Evolutionary conservation across 192 early-diverging fungal genomes (phyloP), one percentile per base, ranked within the genome.

Genomic region (Haplosporangium gracile): DNA sequence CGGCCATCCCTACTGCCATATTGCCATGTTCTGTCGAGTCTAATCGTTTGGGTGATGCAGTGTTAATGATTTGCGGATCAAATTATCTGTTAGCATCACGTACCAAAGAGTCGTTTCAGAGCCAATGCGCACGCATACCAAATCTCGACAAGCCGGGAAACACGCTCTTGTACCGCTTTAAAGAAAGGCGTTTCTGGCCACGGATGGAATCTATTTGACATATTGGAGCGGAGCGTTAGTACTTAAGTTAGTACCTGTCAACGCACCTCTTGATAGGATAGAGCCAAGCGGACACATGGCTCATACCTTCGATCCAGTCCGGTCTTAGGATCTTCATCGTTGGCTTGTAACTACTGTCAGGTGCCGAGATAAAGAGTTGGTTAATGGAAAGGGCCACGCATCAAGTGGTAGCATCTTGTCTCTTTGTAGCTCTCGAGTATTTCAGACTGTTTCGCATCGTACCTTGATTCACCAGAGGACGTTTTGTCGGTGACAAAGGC

Each of bases 281-380:
- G 26, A 71, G 32, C 4, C 13, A 26, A 71, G 18, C 20, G 26
- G 20, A 71, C 2, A 18, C 10, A 42, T 10, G 34, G 22, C 0
- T 22, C 18, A n/a, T 79, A 85, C 82, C 82, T 65, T 85, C 55
- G 39, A 85, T 85, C 82, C 82, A 85, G 34, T 76, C 82, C 71
- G 82, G 82, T 26, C 82, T 74, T 9, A 85, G 32, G 39, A 85
- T 85, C 45, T 79, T 79, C 77, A 85, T 51, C 5, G 77, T 71
- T 1, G 82, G 82, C 36, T 51, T 78, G 36, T 43, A 20, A 11
- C 77, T 74, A 47, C 11, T 15, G 4, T 24, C 1, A 4, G 1
- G 38, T 4, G 15, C 0, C 0, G 6, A 32, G 5, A 16, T 47
- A 32, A 53, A n/a, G 13, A n/a, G 2, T 4, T 18, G n/a, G 53